A percentile compares a stretch with the other conserved stretches of the same genome.
phyloP scores from a whole-genome alignment of 2,329 filamentous ascomycete species.

The Neofusicoccum cordaticola region DNA sequence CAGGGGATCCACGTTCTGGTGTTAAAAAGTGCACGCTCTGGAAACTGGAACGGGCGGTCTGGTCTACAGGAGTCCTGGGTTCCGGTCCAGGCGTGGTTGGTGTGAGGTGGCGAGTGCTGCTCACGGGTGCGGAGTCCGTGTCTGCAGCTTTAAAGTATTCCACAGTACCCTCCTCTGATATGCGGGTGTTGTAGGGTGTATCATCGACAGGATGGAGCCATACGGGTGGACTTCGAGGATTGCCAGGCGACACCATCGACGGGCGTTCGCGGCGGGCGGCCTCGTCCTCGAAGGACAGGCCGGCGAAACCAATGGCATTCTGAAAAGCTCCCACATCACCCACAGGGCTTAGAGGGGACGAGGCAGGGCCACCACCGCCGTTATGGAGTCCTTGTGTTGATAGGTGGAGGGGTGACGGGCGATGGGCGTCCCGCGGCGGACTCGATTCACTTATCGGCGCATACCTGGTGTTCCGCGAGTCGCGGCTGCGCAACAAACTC shows the following conservation, averaged over 20 bases:
- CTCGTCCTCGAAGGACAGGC: constrained; percentile 44
- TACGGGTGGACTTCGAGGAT: constrained; percentile 42
- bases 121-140: constrained; percentile 60
- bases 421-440: constrained; percentile 33
- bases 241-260: constrained; percentile 37
- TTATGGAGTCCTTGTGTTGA: constrained; percentile 28
- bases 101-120: constrained; percentile 54
- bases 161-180: constrained; percentile 47
- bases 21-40: constrained; percentile 55
- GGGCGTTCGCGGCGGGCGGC: constrained; percentile 26
- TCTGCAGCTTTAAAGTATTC: constrained; percentile 56
- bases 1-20: constrained; percentile 32
- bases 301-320: constrained; percentile 47
- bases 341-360: constrained; percentile 37
- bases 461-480: constrained; percentile 47
- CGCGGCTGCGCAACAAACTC: constrained; percentile 45
- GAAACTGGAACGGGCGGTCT: constrained; percentile 49
- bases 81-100: constrained; percentile 52
- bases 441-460: constrained; percentile 52
- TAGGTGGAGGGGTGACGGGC: constrained; percentile 37
- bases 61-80: constrained; percentile 38
- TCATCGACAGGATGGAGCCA: constrained; percentile 21
- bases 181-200: constrained; percentile 26
- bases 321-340: constrained; percentile 48
- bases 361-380: constrained; percentile 26